Conservation (phyloP, 179 eudicot genomes). For the Spergularia azorica region DNA sequence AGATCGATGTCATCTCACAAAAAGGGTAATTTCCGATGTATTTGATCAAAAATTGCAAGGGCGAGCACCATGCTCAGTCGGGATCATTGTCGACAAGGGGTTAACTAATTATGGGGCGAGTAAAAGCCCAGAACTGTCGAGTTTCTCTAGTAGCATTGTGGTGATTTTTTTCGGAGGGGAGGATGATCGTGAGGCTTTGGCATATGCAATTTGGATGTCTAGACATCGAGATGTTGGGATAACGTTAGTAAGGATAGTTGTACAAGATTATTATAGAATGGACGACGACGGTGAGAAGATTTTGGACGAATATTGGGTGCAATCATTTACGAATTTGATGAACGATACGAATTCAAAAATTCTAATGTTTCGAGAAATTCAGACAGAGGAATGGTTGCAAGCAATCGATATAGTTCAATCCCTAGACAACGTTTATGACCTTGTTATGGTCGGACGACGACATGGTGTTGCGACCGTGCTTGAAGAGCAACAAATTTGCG, state of each 20-base stretch:
- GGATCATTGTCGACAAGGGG: constrained; percentile 27
- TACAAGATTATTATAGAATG: not conserved
- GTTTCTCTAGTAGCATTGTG: constrained; percentile 1
- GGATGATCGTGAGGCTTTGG: constrained; percentile 33
- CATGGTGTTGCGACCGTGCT: constrained; percentile 23
- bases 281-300: not conserved
- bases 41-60: constrained; percentile 20
- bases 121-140: not conserved
- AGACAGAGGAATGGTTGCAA: constrained; percentile 40
- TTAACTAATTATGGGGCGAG: not conserved
- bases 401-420: constrained; percentile 35
- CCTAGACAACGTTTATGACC: constrained; percentile 40
- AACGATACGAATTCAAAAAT: not conserved
- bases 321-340: constrained; percentile 16
- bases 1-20: not conserved
- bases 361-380: constrained; percentile 32
- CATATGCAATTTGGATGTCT: constrained; percentile 26
- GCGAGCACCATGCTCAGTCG: constrained; percentile 25
- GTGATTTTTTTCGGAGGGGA: constrained; percentile 32
- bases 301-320: constrained; percentile 8
- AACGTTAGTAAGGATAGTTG: constrained; percentile 9
- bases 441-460: constrained; percentile 43
- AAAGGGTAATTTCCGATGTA: not conserved
- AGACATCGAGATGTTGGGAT: constrained; percentile 19
- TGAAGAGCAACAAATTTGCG: not conserved